Evolutionary conservation across 2,329 filamentous ascomycete species (phyloP), one percentile per base, ranked within the genome.

Genomic region (Cladorrhinum sp.): DNA sequence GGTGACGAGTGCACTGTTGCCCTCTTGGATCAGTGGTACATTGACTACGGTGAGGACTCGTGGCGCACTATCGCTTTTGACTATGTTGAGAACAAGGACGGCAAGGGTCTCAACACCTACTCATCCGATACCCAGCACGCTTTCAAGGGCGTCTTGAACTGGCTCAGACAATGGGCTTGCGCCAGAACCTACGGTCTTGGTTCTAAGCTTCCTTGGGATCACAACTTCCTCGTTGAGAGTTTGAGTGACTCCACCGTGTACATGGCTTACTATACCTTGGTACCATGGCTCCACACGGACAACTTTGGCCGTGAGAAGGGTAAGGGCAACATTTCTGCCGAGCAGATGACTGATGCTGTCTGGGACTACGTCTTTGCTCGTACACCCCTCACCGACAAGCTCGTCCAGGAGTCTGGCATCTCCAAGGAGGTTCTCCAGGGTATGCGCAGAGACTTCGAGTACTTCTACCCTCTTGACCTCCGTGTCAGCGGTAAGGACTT

Each of bases 131-230:
- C 91, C 53, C 89, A 87, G 75, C 85, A 93, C 72, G 85, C 85
- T 6, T 96, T 98, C 73, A 86, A 92, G 74, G 88, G 89, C 66
- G 93, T 93, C 41, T 81, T 99, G 49, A 87, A 89, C 74, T 99
- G 95, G 95, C 82, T 99, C 64, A 92, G 91, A 73, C 91, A 95
- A 74, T 99, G 95, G 95, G 93, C 95, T 48, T 97, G 93, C 72
- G 91, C 92, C 55, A 85, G 95, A 73, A 91, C 90, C 8, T 99
- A 92, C 68, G 95, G 95, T 72, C 84, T 98, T 52, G 95, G 95
- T 51, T 95, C 93, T 3, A 95, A 92, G 77, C 85, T 99, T 50
- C 95, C 95, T 9, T 99, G 95, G 93, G 95, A 98, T 69, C 84
- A 85, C 57, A 84, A 89, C 66, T 95, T 96, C 79, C 82, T 98